Conservation (phyloP, 2,329 filamentous ascomycete species). For the Davidsoniella eucalypti region DNA sequence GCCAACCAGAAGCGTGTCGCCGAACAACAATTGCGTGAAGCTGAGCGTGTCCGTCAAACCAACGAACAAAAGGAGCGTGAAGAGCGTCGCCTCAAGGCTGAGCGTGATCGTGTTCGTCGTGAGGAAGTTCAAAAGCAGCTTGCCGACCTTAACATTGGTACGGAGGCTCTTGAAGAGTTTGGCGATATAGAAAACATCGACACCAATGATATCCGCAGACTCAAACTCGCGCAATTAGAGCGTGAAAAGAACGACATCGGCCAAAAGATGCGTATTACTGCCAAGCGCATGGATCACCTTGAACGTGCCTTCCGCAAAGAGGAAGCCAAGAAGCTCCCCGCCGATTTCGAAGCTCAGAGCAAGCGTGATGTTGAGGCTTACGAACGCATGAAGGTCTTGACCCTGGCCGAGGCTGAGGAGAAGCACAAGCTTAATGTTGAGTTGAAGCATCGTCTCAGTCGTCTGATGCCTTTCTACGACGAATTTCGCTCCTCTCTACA, state of each 20-base stretch:
- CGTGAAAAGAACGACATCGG: conserved; percentile 95
- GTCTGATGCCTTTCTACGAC: conserved; percentile 74
- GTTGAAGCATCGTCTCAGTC: conserved; percentile 79
- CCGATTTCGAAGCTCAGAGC: conserved; percentile 73
- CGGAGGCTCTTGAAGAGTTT: conserved; percentile 57
- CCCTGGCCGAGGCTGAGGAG: conserved; percentile 59
- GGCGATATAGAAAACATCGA: conserved; percentile 76
- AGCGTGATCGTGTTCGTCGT: conserved; percentile 78
- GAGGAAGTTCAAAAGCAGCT: conserved; percentile 89
- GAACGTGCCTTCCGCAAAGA: conserved; percentile 95
- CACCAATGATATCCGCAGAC: conserved; percentile 73
- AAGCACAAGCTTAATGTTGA: conserved; percentile 89
- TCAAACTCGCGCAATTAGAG: conserved; percentile 91
- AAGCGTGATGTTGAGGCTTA: conserved; percentile 64
- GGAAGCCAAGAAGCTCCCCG: conserved; percentile 77
- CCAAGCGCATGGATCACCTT: conserved; percentile 90
- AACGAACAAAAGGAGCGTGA: conserved; percentile 88
- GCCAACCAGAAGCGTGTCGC: conserved; percentile 74
- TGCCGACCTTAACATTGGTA: conserved; percentile 76
- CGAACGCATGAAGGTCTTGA: conserved; percentile 61
- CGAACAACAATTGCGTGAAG: conserved; percentile 75
- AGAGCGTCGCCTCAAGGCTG: conserved; percentile 66
- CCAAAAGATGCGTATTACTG: conserved; percentile 77
- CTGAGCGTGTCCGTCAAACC: conserved; percentile 74
- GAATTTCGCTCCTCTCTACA: conserved; percentile 67